Evolutionary conservation across 2,329 filamentous ascomycete species (phyloP).

Genomic region (Nannizzia gypsea): DNA sequence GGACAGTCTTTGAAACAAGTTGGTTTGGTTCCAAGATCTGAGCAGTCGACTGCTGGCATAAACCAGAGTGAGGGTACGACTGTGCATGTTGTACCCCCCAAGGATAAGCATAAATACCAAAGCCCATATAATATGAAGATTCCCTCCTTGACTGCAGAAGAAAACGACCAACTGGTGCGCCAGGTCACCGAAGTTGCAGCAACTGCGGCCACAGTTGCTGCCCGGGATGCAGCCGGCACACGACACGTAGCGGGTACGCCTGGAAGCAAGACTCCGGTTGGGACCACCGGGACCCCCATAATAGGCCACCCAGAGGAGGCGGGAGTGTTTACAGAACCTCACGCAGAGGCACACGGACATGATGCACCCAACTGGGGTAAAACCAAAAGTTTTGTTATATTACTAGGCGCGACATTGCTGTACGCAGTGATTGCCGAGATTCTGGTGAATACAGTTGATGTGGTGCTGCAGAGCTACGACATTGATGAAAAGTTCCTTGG

Average conservation of each 20-base stretch:
- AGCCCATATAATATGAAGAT: slow-evolving; percentile 18
- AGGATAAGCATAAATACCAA: slow-evolving; percentile 38
- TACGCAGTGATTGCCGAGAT: slow-evolving; percentile 98
- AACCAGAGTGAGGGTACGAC: not conserved
- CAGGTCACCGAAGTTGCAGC: slow-evolving; percentile 91
- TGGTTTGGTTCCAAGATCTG: slow-evolving; percentile 44
- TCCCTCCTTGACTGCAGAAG: slow-evolving; percentile 64
- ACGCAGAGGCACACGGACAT: slow-evolving; percentile 51
- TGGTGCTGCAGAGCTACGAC: slow-evolving; percentile 78
- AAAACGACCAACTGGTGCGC: slow-evolving; percentile 68
- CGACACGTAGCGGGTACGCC: slow-evolving; percentile 34
- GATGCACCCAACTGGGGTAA: slow-evolving; percentile 98
- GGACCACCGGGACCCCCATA: slow-evolving; percentile 24
- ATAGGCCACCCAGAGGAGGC: slow-evolving; percentile 34
- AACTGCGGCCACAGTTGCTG: slow-evolving; percentile 76
- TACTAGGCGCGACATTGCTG: slow-evolving; percentile 76
- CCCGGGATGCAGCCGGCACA: slow-evolving; percentile 56
- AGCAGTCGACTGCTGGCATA: slow-evolving; percentile 7
- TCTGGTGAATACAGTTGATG: slow-evolving; percentile 89
- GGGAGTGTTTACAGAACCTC: slow-evolving; percentile 22
- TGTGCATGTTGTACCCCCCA: slow-evolving; percentile 68
- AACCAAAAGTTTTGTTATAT: slow-evolving; percentile 75
- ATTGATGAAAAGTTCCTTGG: slow-evolving; percentile 97
- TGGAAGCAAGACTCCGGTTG: slow-evolving; percentile 27
- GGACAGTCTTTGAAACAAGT: slow-evolving; percentile 80